phyloP scores from a whole-genome alignment of 169 alveolate genomes.

The Besnoitia besnoiti region DNA sequence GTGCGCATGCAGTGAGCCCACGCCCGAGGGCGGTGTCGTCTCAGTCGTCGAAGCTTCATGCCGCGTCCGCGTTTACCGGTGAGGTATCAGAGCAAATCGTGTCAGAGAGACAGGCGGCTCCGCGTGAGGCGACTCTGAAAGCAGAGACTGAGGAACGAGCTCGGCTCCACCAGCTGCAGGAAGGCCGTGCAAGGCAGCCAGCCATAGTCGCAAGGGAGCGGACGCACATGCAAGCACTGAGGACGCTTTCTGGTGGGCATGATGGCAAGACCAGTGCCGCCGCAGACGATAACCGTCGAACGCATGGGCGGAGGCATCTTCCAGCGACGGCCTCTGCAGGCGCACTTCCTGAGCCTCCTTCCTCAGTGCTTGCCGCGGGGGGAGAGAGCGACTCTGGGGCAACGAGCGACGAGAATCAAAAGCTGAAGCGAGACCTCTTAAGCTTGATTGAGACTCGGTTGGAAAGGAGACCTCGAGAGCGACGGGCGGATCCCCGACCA shows the following conservation, averaged over 20 bases:
- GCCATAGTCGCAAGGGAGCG: too few species aligned
- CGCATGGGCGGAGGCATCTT: not conserved
- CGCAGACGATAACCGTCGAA: not conserved
- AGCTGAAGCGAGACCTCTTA: not conserved
- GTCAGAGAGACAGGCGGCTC: too few species aligned
- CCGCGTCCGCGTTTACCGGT: too few species aligned
- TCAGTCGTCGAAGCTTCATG: too few species aligned
- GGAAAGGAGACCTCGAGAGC: not conserved
- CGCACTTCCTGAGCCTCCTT: not conserved
- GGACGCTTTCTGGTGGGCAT: too few species aligned
- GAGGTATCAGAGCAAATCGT: too few species aligned
- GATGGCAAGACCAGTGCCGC: too few species aligned
- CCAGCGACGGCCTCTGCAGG: constrained; percentile 10
- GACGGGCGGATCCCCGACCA: not conserved
- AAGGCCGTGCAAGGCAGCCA: not conserved
- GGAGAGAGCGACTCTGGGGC: not conserved
- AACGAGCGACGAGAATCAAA: not conserved
- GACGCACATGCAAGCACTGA: too few species aligned
- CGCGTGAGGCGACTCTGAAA: not conserved
- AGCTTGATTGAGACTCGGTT: not conserved
- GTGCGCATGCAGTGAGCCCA: too few species aligned
- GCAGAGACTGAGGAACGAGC: not conserved
- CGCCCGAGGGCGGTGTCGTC: too few species aligned
- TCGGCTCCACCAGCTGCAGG: not conserved
- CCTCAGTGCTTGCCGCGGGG: not conserved